phyloP scores from a whole-genome alignment of 768 basidiomycete species.

The Coprinopsis strossmayeri region DNA sequence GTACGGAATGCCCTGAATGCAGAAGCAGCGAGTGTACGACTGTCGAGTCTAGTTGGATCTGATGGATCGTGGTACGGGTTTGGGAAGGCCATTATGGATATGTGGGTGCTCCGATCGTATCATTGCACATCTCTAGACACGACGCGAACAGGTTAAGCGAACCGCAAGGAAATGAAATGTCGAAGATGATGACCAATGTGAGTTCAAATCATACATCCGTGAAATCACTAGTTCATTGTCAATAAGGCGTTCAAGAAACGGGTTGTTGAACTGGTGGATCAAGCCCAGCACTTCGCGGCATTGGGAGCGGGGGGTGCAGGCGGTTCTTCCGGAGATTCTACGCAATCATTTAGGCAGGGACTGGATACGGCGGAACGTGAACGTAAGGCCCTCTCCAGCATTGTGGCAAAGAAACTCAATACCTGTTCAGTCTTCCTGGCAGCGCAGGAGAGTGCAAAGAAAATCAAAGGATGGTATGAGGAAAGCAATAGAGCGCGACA shows the following conservation, averaged over 20 bases:
- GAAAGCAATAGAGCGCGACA: slow-evolving; percentile 50
- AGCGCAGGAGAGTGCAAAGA: slow-evolving; percentile 76
- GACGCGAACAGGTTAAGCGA: slow-evolving; percentile 58
- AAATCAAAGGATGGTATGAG: slow-evolving; percentile 83
- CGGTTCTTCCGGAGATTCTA: slow-evolving; percentile 45
- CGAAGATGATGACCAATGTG: slow-evolving; percentile 64
- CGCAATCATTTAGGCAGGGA: slow-evolving; percentile 82
- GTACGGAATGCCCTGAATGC: slow-evolving; percentile 87
- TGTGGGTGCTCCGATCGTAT: slow-evolving; percentile 37
- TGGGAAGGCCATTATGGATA: slow-evolving; percentile 77
- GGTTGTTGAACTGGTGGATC: slow-evolving; percentile 74
- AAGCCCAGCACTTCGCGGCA: slow-evolving; percentile 83
- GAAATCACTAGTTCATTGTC: slow-evolving; percentile 1
- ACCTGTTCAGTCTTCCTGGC: slow-evolving; percentile 63
- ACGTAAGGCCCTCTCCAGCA: slow-evolving; percentile 47
- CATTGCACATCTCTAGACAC: not conserved
- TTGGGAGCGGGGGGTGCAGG: slow-evolving; percentile 55
- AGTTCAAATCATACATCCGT: slow-evolving; percentile 11
- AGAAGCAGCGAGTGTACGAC: slow-evolving; percentile 77
- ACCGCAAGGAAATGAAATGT: slow-evolving; percentile 64
- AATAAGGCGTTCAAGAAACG: slow-evolving; percentile 70
- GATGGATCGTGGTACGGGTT: slow-evolving; percentile 92
- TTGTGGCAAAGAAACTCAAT: slow-evolving; percentile 9
- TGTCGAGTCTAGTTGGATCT: slow-evolving; percentile 78
- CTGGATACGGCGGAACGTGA: slow-evolving; percentile 91